Conservation (phyloP, 148 eudicot genomes). For the Chenopodium suecicum region DNA sequence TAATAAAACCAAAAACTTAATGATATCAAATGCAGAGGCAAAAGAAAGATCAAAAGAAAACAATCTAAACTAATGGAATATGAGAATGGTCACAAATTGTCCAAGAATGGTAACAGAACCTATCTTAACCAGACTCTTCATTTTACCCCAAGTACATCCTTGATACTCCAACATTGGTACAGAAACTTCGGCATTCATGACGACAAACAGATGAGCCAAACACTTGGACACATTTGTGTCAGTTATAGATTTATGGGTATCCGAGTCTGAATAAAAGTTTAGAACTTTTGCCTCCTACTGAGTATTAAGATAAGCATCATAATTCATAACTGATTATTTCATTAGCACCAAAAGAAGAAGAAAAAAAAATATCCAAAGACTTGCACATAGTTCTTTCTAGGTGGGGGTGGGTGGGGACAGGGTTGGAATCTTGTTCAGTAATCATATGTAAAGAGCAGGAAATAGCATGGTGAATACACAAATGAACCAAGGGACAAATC, state of each 20-base stretch:
- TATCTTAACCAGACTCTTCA: not conserved
- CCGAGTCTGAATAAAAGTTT: too few relatives aligned
- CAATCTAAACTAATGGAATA: not conserved
- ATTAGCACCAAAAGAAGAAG: too few relatives aligned
- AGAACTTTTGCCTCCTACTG: not conserved
- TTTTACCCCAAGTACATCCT: too few relatives aligned
- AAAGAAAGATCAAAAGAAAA: not conserved
- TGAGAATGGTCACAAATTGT: not conserved
- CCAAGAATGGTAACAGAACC: not conserved
- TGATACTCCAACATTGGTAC: too few relatives aligned
- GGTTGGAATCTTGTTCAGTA: not conserved
- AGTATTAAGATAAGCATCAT: not conserved
- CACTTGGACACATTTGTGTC: too few relatives aligned
- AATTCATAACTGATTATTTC: not conserved
- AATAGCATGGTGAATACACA: not conserved
- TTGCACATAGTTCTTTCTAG: not conserved
- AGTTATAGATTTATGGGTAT: too few relatives aligned
- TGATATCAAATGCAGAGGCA: not conserved
- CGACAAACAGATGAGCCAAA: too few relatives aligned
- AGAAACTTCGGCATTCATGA: too few relatives aligned
- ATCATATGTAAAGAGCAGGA: not conserved
- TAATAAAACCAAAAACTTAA: not conserved
- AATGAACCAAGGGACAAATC: not conserved
- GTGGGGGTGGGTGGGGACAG: not conserved
- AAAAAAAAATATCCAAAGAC: too few relatives aligned